Evolutionary conservation across 768 basidiomycete genomes (phyloP), one percentile per base, ranked within the genome.

Genomic region (Termitomyces eurrhizus): DNA sequence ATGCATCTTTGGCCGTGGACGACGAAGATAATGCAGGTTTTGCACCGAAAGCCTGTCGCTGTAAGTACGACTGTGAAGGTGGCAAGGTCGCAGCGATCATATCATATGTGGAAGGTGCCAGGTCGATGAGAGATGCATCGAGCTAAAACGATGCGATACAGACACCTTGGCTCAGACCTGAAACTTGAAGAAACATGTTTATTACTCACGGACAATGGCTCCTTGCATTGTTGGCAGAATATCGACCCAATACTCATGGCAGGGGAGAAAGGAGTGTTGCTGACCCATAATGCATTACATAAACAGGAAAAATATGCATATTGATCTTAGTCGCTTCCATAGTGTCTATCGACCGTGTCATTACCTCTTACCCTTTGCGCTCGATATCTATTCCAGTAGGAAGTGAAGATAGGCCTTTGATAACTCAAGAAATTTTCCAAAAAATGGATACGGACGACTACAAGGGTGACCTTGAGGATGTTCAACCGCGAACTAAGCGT

Each of bases 151-250:
- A 14, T n/a, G 11, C 18, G 39, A 56, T 55, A 41, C 26, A 32
- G 16, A 36, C 11, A 36, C 21, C 13, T 35, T 33, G 51, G 51
- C 37, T 62, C 36, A 48, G 14, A 45, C 46, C 16, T 36, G 45
- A 41, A 44, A 18, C 44, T 16, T 35, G 42, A 49, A 44, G 21
- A 59, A 21, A 4, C 49, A 18, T 29, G 9, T 50, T 42, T 57
- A 46, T 50, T 54, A 73, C 64, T 61, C 71, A 90, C 90, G 83
- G 93, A 88, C 37, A 97, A 76, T 7, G 92, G 92, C 69, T 95
- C 90, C 74, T 93, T 93, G 80, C 92, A 94, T 74, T 94, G 92
- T 69, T 93, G 92, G 68, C 92, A 94, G 52, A 89, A 80, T 37
- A 78, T 68, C 46, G 68, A 72, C 50, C 74, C 77, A 58, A 73